These are phyloP conservation scores for Cenchrus americanus DNA, from an alignment of 176 grass and related monocot species.

Conservation along the genomic window DNA sequence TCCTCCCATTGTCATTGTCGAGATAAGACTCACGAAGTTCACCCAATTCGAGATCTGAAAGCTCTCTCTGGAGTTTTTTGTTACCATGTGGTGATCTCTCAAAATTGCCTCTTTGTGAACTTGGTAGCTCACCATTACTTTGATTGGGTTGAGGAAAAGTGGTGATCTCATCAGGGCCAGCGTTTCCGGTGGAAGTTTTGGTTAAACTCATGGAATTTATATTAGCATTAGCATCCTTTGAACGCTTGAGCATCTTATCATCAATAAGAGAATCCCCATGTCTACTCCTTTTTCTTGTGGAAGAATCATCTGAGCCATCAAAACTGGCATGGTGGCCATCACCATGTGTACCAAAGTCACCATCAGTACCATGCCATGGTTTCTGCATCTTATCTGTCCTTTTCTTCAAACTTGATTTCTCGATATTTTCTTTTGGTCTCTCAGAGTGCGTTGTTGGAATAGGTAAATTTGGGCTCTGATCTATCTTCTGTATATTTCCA, in stretches of 20 bases:
- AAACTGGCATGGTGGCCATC: conserved; percentile 39
- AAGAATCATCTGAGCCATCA: conserved; percentile 56
- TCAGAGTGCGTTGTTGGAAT: conserved; percentile 48
- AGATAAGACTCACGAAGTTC: conserved; percentile 72
- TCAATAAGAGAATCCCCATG: conserved; percentile 48
- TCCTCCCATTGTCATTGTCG: conserved; percentile 58
- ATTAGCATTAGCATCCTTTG: conserved; percentile 51
- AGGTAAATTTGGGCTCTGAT: conserved; percentile 51
- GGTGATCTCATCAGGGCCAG: conserved; percentile 30
- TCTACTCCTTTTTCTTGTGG: conserved; percentile 47
- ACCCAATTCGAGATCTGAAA: conserved; percentile 92
- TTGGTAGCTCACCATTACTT: conserved; percentile 51
- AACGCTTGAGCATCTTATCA: conserved; percentile 58
- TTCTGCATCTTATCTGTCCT: conserved; percentile 59
- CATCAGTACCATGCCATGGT: conserved; percentile 50
- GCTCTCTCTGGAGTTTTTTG: conserved; percentile 72
- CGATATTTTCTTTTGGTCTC: conserved; percentile 50
- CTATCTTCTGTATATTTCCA: conserved; percentile 53
- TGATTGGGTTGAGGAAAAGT: conserved; percentile 53
- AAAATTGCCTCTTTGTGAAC: conserved; percentile 50
- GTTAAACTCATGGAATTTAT: conserved; percentile 46
- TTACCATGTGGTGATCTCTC: conserved; percentile 60
- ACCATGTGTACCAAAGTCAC: conserved; percentile 41
- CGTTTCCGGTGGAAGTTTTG: conserved; percentile 48
- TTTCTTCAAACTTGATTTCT: conserved; percentile 56